Base-by-base conservation (phyloP, 352 stramenopile genomes). In the Phytophthora cryptogea region DNA sequence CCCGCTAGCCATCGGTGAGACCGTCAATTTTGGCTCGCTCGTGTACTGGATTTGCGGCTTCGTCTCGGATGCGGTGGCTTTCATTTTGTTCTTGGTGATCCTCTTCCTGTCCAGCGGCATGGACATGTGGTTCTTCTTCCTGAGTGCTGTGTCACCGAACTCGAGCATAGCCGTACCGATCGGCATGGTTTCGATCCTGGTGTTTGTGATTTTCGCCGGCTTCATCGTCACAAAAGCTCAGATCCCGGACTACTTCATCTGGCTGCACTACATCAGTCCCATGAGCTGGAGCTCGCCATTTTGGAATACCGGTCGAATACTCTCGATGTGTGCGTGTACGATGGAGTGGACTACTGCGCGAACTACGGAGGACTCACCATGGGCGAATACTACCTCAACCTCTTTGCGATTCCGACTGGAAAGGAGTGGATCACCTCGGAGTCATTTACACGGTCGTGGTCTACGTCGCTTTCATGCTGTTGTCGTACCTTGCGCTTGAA, bases 1-100 rank as follows among this genome's bases (percentile, higher is more conserved):
- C 27, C 51, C 76, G 55, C 59, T 80, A 32, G 47, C 62, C 56
- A 3, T 80, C 0, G 48, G 80, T 27, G 84, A 94, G 66, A 78
- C 76, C 1, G 44, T 90, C 10, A 54, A 89, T 7, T 96, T 92
- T 74, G 85, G 83, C 28, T 83, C 70, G 8, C 57, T 96, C 40
- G 44, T 94, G 4, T 96, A 96, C 55, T 96, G 79, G 71, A 83
- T 94, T 62, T 74, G 88, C 48, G 87, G 87, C 8, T 79, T 92
- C 35, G 64, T 61, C 1, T 10, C 59, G 0, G 28, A 70, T 23
- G 58, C 49, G 4, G 37, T 45, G 16, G 32, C 42, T 0, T 87
- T 79, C 48, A 20, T 76, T 0, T 37, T 69, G 10, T 87, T 83
- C 47, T 23, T 77, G 10, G 23, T 71, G 28, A 61, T 73, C 42